These are phyloP conservation scores for Teratosphaeria viscida DNA, from an alignment of 2,329 filamentous ascomycete species.

Conservation along the genomic window DNA sequence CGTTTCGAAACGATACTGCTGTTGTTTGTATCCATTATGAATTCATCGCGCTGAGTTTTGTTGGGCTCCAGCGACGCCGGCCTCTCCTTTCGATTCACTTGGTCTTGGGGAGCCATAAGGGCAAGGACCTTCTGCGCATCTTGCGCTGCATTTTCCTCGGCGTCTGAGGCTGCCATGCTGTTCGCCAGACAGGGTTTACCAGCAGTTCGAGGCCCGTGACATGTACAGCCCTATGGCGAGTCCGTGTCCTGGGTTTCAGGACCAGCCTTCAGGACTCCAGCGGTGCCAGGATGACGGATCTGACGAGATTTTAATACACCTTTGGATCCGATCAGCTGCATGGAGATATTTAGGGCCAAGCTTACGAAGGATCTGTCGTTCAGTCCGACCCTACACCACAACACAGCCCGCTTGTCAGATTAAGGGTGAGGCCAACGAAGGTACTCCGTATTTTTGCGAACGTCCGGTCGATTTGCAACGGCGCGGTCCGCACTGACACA, in stretches of 20 bases:
- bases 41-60: constrained; percentile 23
- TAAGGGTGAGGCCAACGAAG: background rate
- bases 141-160: background rate
- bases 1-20: constrained; percentile 88
- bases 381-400: background rate
- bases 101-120: background rate
- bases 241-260: background rate
- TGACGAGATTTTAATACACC: background rate
- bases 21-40: constrained; percentile 57
- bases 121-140: background rate
- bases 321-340: background rate
- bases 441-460: background rate
- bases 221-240: background rate
- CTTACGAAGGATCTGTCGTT: background rate
- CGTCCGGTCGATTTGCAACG: background rate
- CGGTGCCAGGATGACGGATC: background rate
- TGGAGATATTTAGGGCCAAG: background rate
- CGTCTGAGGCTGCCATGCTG: background rate
- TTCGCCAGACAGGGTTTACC: background rate
- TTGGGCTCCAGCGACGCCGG: constrained; percentile 8
- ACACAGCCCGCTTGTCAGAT: background rate
- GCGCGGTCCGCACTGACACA: background rate
- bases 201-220: background rate
- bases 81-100: background rate
- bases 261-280: background rate